Evolutionary conservation across 1,284 basidiomycete genomes (phyloP).

Genomic region (Apiotrichum porosum): DNA sequence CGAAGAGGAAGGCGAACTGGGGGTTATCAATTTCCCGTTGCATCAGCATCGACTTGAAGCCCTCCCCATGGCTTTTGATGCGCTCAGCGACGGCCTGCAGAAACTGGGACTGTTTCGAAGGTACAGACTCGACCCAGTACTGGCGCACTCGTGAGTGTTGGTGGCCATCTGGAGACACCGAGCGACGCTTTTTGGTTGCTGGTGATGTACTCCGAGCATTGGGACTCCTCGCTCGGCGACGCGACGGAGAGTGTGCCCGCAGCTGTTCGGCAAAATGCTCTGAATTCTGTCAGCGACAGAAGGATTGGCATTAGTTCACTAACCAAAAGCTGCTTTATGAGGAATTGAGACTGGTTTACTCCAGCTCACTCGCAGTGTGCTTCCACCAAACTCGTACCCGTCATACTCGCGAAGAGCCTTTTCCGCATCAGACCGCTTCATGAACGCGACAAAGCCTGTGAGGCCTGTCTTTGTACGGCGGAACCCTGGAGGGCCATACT

Average conservation of each 20-base stretch:
- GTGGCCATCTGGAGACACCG: background rate
- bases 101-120: slow-evolving; percentile 71
- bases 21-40: slow-evolving; percentile 74
- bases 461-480: slow-evolving; percentile 63
- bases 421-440: slow-evolving; percentile 87
- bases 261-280: too few species aligned
- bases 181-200: slow-evolving; percentile 4
- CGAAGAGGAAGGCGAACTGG: slow-evolving; percentile 72
- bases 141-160: background rate
- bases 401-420: slow-evolving; percentile 77
- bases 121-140: slow-evolving; percentile 52
- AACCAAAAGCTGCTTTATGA: slow-evolving; percentile 72
- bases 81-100: slow-evolving; percentile 78
- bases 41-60: slow-evolving; percentile 70
- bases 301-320: too few species aligned
- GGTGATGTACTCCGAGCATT: slow-evolving; percentile 18
- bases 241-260: too few species aligned
- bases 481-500: background rate
- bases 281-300: too few species aligned
- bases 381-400: slow-evolving; percentile 87
- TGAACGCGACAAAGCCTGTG: slow-evolving; percentile 92
- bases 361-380: slow-evolving; percentile 80
- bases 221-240: too few species aligned
- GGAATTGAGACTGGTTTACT: slow-evolving; percentile 80
- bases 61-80: slow-evolving; percentile 69